Evolutionary conservation across 2,329 filamentous ascomycete species (phyloP).

Genomic region (Penicillium griseofulvum): DNA sequence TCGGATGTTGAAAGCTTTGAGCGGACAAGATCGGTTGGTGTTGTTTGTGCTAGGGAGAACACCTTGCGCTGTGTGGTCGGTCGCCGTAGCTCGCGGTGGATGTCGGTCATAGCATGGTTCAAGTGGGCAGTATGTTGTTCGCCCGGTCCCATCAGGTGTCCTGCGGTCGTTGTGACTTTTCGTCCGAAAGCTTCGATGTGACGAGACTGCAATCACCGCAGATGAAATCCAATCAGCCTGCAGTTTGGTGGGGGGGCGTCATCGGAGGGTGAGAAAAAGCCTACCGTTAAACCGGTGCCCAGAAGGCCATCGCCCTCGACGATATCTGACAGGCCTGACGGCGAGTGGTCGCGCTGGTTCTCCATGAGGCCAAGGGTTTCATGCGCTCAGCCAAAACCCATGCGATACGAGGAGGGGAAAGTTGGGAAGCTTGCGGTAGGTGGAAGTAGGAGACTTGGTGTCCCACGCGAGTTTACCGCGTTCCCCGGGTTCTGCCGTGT

Average conservation of each 20-base stretch:
- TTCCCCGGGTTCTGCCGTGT: constrained; percentile 22
- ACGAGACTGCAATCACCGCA: constrained; percentile 60
- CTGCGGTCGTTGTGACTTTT: constrained; percentile 91
- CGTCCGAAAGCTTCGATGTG: constrained; percentile 89
- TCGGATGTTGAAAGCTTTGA: constrained; percentile 86
- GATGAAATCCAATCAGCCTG: constrained; percentile 12
- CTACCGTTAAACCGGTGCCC: constrained; percentile 50
- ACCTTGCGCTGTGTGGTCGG: constrained; percentile 84
- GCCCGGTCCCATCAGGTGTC: constrained; percentile 74
- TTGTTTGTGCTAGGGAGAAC: constrained; percentile 85
- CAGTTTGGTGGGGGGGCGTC: constrained; percentile 5
- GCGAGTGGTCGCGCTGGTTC: constrained; percentile 46
- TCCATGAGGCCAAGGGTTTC: constrained; percentile 37
- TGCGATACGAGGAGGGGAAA: constrained; percentile 18
- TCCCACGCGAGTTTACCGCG: constrained; percentile 37
- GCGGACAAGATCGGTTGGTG: constrained; percentile 89
- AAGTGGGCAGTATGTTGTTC: constrained; percentile 65
- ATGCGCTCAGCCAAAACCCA: constrained; percentile 28
- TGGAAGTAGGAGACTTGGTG: constrained; percentile 21
- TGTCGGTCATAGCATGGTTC: constrained; percentile 79
- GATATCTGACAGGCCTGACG: constrained; percentile 42
- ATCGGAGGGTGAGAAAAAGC: constrained; percentile 12
- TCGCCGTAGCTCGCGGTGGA: constrained; percentile 82
- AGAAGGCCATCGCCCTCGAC: constrained; percentile 47
- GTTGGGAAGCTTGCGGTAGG: constrained; percentile 10